Evolutionary conservation across 163 green algal genomes (phyloP).

Genomic region (Chlorella variabilis): DNA sequence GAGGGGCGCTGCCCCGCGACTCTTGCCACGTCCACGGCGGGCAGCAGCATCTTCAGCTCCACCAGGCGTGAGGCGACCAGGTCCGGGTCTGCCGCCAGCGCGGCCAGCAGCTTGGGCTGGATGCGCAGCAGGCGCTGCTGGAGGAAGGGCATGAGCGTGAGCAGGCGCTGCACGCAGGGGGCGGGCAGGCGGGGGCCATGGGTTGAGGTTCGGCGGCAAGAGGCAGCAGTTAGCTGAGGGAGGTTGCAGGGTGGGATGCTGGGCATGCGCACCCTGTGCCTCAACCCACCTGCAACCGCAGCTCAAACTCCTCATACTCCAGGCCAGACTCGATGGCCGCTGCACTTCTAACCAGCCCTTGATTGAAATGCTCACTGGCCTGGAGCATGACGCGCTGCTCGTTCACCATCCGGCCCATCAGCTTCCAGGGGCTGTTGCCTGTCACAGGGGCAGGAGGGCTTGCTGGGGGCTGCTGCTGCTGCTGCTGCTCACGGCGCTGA

Average conservation of each 20-base stretch:
- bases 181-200: background rate
- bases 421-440: conserved; percentile 21
- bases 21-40: conserved; percentile 5
- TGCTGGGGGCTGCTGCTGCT: conserved; percentile 2
- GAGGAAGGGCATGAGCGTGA: conserved; percentile 35
- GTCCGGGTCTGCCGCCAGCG: conserved; percentile 5
- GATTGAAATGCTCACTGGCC: conserved; percentile 18
- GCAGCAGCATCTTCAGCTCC: conserved; percentile 18
- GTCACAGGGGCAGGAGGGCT: background rate
- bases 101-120: conserved; percentile 36
- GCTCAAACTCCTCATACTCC: conserved; percentile 20
- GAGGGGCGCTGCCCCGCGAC: conserved; percentile 22
- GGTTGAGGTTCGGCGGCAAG: background rate
- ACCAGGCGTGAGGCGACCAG: conserved; percentile 10
- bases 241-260: too few relatives aligned
- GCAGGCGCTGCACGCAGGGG: conserved; percentile 12
- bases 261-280: too few relatives aligned
- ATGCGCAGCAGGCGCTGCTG: conserved; percentile 22
- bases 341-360: conserved; percentile 26
- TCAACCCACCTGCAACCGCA: conserved; percentile 19
- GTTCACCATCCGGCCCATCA: conserved; percentile 32
- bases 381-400: conserved; percentile 7
- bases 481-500: background rate
- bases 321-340: conserved; percentile 8
- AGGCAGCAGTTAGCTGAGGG: too few relatives aligned